Conservation (phyloP, 139 green algal species). For the Asterochloris sp. region DNA sequence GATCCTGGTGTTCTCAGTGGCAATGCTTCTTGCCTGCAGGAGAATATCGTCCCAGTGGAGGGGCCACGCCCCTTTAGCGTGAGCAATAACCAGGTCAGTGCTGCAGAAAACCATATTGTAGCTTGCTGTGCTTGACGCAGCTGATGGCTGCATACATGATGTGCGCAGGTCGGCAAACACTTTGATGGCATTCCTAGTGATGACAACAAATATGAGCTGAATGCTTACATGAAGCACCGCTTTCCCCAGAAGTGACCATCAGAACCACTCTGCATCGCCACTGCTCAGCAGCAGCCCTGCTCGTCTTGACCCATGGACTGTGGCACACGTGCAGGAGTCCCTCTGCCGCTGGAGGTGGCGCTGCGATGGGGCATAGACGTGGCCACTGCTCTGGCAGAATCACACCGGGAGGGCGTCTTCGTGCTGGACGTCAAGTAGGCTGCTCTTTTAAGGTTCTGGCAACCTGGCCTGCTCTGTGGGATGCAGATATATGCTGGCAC, state of each 20-base stretch:
- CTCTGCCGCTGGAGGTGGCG: no score
- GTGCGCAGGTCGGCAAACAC: constrained; percentile 9
- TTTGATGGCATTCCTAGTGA: constrained; percentile 5
- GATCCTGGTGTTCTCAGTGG: background rate
- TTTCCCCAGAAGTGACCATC: constrained; percentile 10
- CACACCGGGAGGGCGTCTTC: no score
- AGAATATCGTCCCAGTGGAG: background rate
- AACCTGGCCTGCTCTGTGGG: no score
- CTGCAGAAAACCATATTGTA: background rate
- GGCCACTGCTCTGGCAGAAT: no score
- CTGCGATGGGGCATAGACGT: no score
- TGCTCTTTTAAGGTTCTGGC: no score
- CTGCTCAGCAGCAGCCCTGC: no score
- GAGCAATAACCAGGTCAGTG: background rate
- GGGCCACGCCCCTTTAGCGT: background rate
- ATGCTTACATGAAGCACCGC: background rate
- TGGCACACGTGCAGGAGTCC: no score
- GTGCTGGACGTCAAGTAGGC: no score
- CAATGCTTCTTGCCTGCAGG: background rate
- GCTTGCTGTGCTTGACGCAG: background rate
- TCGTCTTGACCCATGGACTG: no score
- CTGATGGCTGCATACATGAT: background rate
- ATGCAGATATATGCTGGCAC: no score
- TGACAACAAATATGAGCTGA: constrained; percentile 3
- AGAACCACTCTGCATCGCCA: no score